phyloP scores from a whole-genome alignment of 2,329 filamentous ascomycete species.

The Penicillium sp. region DNA sequence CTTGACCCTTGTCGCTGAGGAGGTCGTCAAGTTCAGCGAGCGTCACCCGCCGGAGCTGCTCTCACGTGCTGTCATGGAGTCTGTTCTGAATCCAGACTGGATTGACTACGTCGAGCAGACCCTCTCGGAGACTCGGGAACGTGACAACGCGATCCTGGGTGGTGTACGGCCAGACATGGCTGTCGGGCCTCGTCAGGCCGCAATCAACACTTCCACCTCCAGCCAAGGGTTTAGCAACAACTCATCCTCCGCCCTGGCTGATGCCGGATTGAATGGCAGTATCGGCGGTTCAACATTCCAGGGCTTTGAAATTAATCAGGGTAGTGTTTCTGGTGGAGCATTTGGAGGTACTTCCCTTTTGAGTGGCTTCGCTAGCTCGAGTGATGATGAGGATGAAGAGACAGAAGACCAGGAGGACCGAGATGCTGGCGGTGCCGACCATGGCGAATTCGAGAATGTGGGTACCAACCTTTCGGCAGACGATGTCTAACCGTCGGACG shows the following conservation, averaged over 20 bases:
- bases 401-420: constrained; percentile 69
- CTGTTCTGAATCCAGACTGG: constrained; percentile 88
- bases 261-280: constrained; percentile 76
- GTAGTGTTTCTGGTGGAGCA: constrained; percentile 68
- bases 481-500: constrained; percentile 50
- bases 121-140: constrained; percentile 87
- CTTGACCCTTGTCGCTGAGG: constrained; percentile 92
- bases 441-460: constrained; percentile 66
- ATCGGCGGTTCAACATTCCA: constrained; percentile 54
- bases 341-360: constrained; percentile 71
- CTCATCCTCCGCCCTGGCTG: constrained; percentile 67
- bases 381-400: constrained; percentile 94
- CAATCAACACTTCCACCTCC: constrained; percentile 63
- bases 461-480: constrained; percentile 64
- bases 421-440: constrained; percentile 42
- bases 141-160: constrained; percentile 97
- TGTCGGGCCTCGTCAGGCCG: constrained; percentile 74
- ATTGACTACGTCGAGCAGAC: constrained; percentile 93
- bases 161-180: constrained; percentile 91
- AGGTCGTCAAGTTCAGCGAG: constrained; percentile 98
- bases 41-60: constrained; percentile 86
- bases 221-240: constrained; percentile 59
- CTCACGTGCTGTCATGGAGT: constrained; percentile 80
- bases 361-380: constrained; percentile 91
- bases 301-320: constrained; percentile 69